phyloP scores from a whole-genome alignment of 2,329 filamentous ascomycete species.

The Fonsecaea erecta region DNA sequence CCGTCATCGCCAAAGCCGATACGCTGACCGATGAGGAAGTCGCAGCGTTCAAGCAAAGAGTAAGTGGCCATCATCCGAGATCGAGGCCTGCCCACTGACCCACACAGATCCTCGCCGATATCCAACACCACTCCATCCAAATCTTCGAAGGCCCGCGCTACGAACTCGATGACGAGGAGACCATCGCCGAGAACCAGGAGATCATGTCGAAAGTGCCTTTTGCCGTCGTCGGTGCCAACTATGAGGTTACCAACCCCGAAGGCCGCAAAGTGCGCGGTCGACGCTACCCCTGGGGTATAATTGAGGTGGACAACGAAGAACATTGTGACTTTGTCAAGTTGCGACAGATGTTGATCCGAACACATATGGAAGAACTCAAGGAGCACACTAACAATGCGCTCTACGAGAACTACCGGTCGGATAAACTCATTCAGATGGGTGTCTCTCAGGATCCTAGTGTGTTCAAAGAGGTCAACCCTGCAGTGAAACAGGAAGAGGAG shows the following conservation, averaged over 20 bases:
- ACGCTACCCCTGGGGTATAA: conserved; percentile 96
- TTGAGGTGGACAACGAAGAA: conserved; percentile 99
- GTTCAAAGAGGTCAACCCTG: conserved; percentile 99
- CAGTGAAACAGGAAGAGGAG: conserved; percentile 99
- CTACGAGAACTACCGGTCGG: conserved; percentile 99
- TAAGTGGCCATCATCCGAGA: conserved; percentile 57
- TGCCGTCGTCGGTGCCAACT: conserved; percentile 94
- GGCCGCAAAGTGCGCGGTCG: conserved; percentile 95
- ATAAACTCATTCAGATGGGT: conserved; percentile 98
- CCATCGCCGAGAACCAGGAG: conserved; percentile 99
- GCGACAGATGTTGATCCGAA: conserved; percentile 99
- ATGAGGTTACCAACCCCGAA: conserved; percentile 87
- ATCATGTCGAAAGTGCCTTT: conserved; percentile 99
- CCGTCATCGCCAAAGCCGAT: conserved; percentile 98
- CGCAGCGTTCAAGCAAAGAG: conserved; percentile 89
- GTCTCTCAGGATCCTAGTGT: conserved; percentile 98
- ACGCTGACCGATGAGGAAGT: conserved; percentile 98
- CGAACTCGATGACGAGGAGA: conserved; percentile 98
- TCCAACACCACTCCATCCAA: conserved; percentile 95
- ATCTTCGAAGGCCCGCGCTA: conserved; percentile 99
- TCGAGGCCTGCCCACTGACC: conserved; percentile 37
- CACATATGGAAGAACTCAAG: conserved; percentile 99
- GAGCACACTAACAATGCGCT: conserved; percentile 99
- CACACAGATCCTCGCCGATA: conserved; percentile 87
- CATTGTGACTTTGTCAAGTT: conserved; percentile 99